Conservation (phyloP, 306 rosid species). For the Rosa rugosa region DNA sequence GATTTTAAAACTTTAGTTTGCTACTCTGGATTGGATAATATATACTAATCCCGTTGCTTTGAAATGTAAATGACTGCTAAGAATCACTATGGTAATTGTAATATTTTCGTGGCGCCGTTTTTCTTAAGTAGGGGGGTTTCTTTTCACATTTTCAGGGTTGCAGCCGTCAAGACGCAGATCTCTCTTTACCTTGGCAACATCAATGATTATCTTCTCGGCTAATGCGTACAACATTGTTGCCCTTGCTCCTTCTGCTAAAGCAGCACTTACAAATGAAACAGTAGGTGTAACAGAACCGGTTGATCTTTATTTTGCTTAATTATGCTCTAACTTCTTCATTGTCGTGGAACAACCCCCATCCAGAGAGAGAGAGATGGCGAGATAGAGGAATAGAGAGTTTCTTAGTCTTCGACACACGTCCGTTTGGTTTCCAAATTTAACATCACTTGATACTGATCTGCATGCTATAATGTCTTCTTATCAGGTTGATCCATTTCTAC, state of each 20-base stretch:
- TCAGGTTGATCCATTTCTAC: slow-evolving; percentile 80
- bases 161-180: slow-evolving; percentile 77
- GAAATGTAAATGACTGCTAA: background rate
- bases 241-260: slow-evolving; percentile 56
- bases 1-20: background rate
- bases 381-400: background rate
- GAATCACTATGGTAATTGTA: no score
- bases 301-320: background rate
- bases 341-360: background rate
- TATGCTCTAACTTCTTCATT: background rate
- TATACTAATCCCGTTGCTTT: background rate
- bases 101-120: slow-evolving; percentile 1
- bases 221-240: slow-evolving; percentile 57
- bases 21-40: background rate
- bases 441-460: background rate
- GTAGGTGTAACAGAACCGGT: slow-evolving; percentile 27
- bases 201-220: slow-evolving; percentile 75
- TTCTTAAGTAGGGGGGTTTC: slow-evolving; percentile 24
- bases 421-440: background rate
- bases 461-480: background rate
- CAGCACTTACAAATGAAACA: slow-evolving; percentile 55
- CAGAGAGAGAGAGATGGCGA: background rate
- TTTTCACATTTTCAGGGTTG: slow-evolving; percentile 48
- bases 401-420: background rate
- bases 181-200: slow-evolving; percentile 69